Conservation (phyloP, 1,139 yeast genomes). For the Taphrina deformans region DNA sequence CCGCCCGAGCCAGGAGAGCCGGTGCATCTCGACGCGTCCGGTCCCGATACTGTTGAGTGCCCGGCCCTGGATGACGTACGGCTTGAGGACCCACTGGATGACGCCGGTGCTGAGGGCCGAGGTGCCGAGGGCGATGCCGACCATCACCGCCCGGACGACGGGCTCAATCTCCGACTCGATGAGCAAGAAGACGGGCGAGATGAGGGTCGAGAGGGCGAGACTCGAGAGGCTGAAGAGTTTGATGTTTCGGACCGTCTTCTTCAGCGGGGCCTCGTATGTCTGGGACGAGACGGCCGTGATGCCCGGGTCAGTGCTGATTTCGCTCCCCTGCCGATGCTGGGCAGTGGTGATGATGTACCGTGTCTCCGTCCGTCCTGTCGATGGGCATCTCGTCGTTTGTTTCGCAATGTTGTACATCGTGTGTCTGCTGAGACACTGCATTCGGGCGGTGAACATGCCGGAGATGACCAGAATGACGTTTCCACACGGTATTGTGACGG, state of each 20-base stretch:
- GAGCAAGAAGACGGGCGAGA: slow-evolving; percentile 31
- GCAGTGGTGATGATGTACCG: background rate
- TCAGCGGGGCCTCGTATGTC: slow-evolving; percentile 14
- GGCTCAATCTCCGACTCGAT: slow-evolving; percentile 24
- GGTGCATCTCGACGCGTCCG: slow-evolving; percentile 15
- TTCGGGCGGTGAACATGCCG: background rate
- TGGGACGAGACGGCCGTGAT: slow-evolving; percentile 20
- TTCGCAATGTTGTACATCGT: background rate
- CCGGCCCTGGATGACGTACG: slow-evolving; percentile 24
- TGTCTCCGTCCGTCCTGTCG: background rate
- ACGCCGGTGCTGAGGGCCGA: slow-evolving; percentile 86
- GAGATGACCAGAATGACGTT: no score
- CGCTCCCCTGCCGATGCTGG: background rate
- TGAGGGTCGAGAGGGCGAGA: slow-evolving; percentile 26
- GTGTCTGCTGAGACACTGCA: background rate
- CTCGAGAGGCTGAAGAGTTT: slow-evolving; percentile 27
- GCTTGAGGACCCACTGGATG: slow-evolving; percentile 48
- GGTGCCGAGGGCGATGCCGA: slow-evolving; percentile 29
- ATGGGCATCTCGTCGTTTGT: background rate
- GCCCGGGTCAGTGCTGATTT: slow-evolving; percentile 21
- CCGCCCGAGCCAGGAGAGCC: slow-evolving; percentile 20
- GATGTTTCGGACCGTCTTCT: slow-evolving; percentile 27
- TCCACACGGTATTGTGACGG: no score
- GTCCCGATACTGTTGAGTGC: slow-evolving; percentile 8
- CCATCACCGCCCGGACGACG: slow-evolving; percentile 27